Conservation (phyloP, 352 stramenopile species). For the Thraustochytrium striatum region DNA sequence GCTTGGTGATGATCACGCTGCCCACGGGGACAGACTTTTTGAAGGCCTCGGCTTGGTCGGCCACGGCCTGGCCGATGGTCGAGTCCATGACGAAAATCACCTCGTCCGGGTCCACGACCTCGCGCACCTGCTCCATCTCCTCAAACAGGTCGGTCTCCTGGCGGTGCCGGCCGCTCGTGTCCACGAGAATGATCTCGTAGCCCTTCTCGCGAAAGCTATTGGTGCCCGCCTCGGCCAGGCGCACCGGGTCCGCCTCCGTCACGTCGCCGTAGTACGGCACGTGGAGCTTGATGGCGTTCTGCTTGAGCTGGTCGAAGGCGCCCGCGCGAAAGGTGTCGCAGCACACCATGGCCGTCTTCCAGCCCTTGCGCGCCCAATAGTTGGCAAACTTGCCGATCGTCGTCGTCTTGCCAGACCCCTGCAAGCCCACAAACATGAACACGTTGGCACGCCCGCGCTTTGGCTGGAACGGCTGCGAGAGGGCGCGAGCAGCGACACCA, state of each 20-base stretch:
- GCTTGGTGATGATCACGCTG: slow-evolving; percentile 98
- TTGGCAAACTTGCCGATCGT: slow-evolving; percentile 98
- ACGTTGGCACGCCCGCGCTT: slow-evolving; percentile 83
- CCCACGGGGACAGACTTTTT: slow-evolving; percentile 90
- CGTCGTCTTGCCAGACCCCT: slow-evolving; percentile 96
- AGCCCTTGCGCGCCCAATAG: slow-evolving; percentile 94
- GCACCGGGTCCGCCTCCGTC: slow-evolving; percentile 94
- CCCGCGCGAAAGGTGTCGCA: slow-evolving; percentile 97
- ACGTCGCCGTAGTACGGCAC: slow-evolving; percentile 98
- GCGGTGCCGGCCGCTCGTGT: slow-evolving; percentile 96
- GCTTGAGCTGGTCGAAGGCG: slow-evolving; percentile 98
- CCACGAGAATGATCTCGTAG: slow-evolving; percentile 98
- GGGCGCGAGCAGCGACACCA: slow-evolving; percentile 77
- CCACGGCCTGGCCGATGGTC: slow-evolving; percentile 95
- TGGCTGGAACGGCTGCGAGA: slow-evolving; percentile 75
- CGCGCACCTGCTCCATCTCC: slow-evolving; percentile 96
- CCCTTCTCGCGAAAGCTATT: slow-evolving; percentile 90
- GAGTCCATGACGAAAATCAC: slow-evolving; percentile 99
- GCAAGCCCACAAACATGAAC: slow-evolving; percentile 84
- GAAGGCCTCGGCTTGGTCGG: slow-evolving; percentile 92
- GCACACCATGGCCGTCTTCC: slow-evolving; percentile 98
- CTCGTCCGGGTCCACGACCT: slow-evolving; percentile 88
- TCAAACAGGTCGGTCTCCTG: slow-evolving; percentile 96
- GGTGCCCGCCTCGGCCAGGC: slow-evolving; percentile 95
- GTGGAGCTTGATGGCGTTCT: slow-evolving; percentile 96